A percentile compares a stretch with the other conserved stretches of the same genome.
Evolutionary conservation across 2,329 filamentous ascomycete species (phyloP).

Genomic region (Sphaerulina populicola): DNA sequence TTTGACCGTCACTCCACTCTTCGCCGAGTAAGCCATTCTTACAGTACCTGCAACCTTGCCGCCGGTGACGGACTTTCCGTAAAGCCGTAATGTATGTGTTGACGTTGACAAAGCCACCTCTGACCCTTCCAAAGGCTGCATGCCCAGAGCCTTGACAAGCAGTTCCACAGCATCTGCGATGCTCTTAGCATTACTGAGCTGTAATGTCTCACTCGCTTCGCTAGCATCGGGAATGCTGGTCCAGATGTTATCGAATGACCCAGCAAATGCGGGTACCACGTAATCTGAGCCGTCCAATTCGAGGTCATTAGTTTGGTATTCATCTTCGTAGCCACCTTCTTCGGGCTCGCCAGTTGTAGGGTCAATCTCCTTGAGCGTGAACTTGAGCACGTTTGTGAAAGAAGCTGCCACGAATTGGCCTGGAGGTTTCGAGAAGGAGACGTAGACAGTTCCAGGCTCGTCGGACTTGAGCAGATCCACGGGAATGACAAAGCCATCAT

Average conservation of each 20-base stretch:
- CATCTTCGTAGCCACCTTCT: conserved; percentile 87
- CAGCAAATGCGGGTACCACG: conserved; percentile 83
- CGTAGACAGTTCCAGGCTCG: conserved; percentile 87
- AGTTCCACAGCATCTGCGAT: conserved; percentile 95
- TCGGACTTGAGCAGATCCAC: conserved; percentile 73
- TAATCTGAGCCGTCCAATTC: conserved; percentile 89
- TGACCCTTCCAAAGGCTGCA: conserved; percentile 89
- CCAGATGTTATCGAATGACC: conserved; percentile 94
- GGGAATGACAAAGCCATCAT: conserved; percentile 81
- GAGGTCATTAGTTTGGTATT: conserved; percentile 92
- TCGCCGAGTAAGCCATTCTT: conserved; percentile 87
- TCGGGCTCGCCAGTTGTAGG: conserved; percentile 89
- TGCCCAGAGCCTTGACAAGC: conserved; percentile 72
- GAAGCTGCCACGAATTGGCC: conserved; percentile 69
- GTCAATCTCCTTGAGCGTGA: conserved; percentile 96
- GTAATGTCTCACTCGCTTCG: conserved; percentile 82
- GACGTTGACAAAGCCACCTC: conserved; percentile 81
- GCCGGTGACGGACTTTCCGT: conserved; percentile 88
- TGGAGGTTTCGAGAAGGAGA: conserved; percentile 77
- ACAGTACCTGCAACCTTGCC: conserved; percentile 81
- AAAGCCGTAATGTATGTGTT: conserved; percentile 89
- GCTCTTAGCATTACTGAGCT: conserved; percentile 78
- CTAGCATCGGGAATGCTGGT: conserved; percentile 66
- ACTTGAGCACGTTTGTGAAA: conserved; percentile 90
- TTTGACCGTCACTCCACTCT: conserved; percentile 92